Percentiles rank a stretch among this genome's conserved stretches.
These are phyloP conservation scores for Cymbopogon citratus DNA, from an alignment of 176 grass and related monocot genomes.

Conservation along the genomic window DNA sequence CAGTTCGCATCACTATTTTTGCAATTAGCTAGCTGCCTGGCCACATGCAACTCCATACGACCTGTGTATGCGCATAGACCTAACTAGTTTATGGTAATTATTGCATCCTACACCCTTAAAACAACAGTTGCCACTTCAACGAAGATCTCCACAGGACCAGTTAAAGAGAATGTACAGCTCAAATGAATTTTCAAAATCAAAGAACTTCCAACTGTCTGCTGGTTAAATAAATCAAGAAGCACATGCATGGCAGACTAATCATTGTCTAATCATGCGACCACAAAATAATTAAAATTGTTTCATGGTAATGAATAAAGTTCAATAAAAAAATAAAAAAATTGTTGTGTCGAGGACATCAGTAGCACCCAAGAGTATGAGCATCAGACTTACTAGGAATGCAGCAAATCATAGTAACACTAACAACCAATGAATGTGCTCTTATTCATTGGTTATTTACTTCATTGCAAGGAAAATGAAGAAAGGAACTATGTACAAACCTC, in stretches of 20 bases:
- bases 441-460: conserved; percentile 8
- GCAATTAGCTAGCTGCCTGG: background rate
- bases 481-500: conserved; percentile 53
- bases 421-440: background rate
- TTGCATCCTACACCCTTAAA: background rate
- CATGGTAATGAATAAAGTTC: background rate
- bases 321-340: background rate
- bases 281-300: background rate
- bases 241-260: background rate
- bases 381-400: background rate
- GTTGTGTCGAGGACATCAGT: background rate
- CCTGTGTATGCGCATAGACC: background rate
- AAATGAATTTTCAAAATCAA: conserved; percentile 4
- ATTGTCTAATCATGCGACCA: background rate
- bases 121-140: background rate
- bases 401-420: conserved; percentile 17
- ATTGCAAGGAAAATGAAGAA: background rate
- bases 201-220: background rate
- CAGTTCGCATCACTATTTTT: background rate
- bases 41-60: background rate
- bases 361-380: background rate
- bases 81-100: background rate
- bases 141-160: background rate
- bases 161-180: background rate
- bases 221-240: background rate